These are phyloP conservation scores for Termitomyces sp. DNA, from an alignment of 768 basidiomycete genomes.

Conservation along the genomic window DNA sequence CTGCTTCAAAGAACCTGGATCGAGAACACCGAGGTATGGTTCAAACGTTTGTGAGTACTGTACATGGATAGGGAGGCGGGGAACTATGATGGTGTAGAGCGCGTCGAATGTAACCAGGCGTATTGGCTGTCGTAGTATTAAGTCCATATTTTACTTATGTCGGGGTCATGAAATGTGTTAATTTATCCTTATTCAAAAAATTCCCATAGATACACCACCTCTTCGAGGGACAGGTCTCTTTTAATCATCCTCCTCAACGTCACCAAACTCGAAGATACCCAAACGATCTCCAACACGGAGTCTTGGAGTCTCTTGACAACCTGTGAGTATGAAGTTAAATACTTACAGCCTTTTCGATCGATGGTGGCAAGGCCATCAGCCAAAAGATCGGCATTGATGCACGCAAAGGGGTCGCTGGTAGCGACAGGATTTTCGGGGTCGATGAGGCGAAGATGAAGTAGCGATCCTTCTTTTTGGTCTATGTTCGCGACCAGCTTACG, in stretches of 20 bases:
- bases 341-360: conserved; percentile 75
- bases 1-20: conserved; percentile 44
- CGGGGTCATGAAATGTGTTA: not conserved
- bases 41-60: conserved; percentile 65
- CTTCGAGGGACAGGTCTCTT: not conserved
- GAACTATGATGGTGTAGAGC: conserved; percentile 70
- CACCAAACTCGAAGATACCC: conserved; percentile 92
- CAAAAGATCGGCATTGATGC: conserved; percentile 87
- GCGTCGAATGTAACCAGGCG: conserved; percentile 78
- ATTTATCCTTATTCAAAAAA: not conserved
- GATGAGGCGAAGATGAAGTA: conserved; percentile 88
- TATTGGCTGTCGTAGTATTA: conserved; percentile 25
- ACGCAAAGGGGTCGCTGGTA: conserved; percentile 65
- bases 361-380: conserved; percentile 83
- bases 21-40: conserved; percentile 61
- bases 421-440: conserved; percentile 76
- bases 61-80: conserved; percentile 62
- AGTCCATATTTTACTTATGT: not conserved
- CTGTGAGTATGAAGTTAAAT: conserved; percentile 66
- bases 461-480: conserved; percentile 75
- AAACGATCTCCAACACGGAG: conserved; percentile 54
- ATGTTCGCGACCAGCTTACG: conserved; percentile 95
- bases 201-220: not conserved
- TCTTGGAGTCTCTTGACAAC: conserved; percentile 63
- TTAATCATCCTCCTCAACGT: conserved; percentile 80